phyloP scores from a whole-genome alignment of 169 alveolate species.

The Plasmodium gallinaceum region DNA sequence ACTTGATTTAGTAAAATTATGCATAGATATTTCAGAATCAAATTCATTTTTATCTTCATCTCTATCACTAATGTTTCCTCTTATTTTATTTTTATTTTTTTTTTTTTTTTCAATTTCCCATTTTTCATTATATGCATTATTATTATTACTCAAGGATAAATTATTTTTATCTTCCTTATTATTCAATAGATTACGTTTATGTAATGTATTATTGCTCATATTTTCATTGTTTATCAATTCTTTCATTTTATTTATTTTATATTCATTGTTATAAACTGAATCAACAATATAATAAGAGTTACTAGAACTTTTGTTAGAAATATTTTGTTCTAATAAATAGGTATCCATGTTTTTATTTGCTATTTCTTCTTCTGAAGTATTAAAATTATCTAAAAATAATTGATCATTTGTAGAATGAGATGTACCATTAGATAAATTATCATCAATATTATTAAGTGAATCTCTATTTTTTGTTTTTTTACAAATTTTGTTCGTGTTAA shows the following conservation, averaged over 20 bases:
- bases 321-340: conserved; percentile 7
- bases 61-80: neutral
- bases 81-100: neutral
- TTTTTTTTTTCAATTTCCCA: neutral
- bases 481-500: neutral
- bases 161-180: neutral
- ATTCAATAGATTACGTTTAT: neutral
- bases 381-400: conserved; percentile 50
- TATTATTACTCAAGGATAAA: neutral
- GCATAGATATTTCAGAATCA: neutral
- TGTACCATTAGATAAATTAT: conserved; percentile 23
- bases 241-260: conserved; percentile 62
- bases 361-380: conserved; percentile 68
- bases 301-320: conserved; percentile 16
- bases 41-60: neutral
- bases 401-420: conserved; percentile 69
- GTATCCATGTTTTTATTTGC: conserved; percentile 9
- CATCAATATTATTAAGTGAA: conserved; percentile 4
- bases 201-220: neutral
- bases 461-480: conserved; percentile 10
- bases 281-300: conserved; percentile 42
- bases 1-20: conserved; percentile 18
- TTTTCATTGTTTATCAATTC: conserved; percentile 53
- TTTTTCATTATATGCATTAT: neutral
- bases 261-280: conserved; percentile 70